Base-by-base conservation (phyloP, 2,329 filamentous ascomycete genomes). In the Chalaropsis thielavioides region DNA sequence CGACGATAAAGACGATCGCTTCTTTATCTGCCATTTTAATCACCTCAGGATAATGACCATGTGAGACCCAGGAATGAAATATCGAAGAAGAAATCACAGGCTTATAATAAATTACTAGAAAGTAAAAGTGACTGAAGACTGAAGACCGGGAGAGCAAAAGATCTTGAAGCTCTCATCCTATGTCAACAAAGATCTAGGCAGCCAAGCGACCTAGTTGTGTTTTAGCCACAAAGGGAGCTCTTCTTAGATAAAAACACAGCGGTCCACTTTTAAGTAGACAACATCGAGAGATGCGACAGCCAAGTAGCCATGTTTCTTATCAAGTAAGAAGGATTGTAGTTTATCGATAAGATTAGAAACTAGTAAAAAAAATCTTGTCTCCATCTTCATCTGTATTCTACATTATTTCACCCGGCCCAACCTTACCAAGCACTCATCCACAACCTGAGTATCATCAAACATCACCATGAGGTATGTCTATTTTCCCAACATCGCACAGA, bases 1-100 rank as follows among this genome's bases (percentile, higher is more conserved):
- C 94, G 67, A 99, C 76, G 70, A 99, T 87, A 74, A 94, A 99
- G 54, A 97, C 83, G 0, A 88, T 94, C 8, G 91, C 90, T 77
- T 97, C 90, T 74, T 99, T 99, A 68, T 89, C 86, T 11, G 91
- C 88, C 92, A 97, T 97, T 64, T 67, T 79, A 69, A 67, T 43
- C 24, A 31, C 27, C 4, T 17, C 6, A 44, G 17, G 13, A 60
- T 49, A 40, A 19, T 49, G 38, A 15, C 35, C 43, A 51, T 38
- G 13, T 60, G 27, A 44, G n/a, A 40, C 54, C 7, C 40, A 41
- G 24, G 63, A 61, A 43, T 56, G 62, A 19, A 7, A 65, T 17
- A 43, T 61, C 31, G 31, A 62, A 58, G 11, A 56, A 56, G 27
- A 56, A 31, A 6, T 27, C 15, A 13, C 51, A 35, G 6, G 7